Percentiles rank a stretch among this genome's conserved stretches.
phyloP scores from a whole-genome alignment of 163 green algal genomes.

The Chloromonas sp. region DNA sequence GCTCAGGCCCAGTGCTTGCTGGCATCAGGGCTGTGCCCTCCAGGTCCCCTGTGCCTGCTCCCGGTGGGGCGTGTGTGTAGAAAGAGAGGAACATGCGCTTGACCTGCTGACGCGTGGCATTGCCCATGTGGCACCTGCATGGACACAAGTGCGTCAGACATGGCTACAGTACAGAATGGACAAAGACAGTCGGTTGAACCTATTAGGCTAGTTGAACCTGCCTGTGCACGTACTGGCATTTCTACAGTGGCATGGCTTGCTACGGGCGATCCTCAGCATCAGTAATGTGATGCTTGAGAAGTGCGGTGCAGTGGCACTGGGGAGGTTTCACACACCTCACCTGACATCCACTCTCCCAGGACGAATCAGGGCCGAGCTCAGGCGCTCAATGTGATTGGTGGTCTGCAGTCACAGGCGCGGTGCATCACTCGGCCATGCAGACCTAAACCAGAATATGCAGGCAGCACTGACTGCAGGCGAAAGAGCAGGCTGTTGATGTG shows the following conservation, averaged over 20 bases:
- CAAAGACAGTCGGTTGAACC: too few species aligned
- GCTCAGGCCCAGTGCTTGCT: background rate
- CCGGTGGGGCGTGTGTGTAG: constrained; percentile 22
- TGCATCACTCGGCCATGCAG: too few species aligned
- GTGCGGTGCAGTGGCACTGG: background rate
- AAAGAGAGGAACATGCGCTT: constrained; percentile 21
- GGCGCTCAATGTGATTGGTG: constrained; percentile 32
- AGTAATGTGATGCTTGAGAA: background rate
- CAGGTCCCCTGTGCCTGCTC: background rate
- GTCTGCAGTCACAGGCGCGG: background rate
- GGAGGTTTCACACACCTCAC: background rate
- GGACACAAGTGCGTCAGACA: background rate
- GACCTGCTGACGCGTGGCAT: constrained; percentile 12
- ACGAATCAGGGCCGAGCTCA: constrained; percentile 31
- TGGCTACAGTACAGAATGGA: too few species aligned
- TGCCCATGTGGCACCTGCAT: constrained; percentile 2
- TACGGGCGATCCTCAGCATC: background rate
- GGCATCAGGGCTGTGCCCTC: background rate
- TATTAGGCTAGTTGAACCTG: background rate
- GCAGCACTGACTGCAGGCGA: too few species aligned
- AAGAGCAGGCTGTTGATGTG: too few species aligned
- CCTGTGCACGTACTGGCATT: background rate
- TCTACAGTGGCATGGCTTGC: constrained; percentile 7
- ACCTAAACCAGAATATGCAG: background rate
- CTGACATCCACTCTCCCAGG: constrained; percentile 25